Base-by-base conservation (phyloP, 2,329 filamentous ascomycete species). In the Hypoxylon sp. region DNA sequence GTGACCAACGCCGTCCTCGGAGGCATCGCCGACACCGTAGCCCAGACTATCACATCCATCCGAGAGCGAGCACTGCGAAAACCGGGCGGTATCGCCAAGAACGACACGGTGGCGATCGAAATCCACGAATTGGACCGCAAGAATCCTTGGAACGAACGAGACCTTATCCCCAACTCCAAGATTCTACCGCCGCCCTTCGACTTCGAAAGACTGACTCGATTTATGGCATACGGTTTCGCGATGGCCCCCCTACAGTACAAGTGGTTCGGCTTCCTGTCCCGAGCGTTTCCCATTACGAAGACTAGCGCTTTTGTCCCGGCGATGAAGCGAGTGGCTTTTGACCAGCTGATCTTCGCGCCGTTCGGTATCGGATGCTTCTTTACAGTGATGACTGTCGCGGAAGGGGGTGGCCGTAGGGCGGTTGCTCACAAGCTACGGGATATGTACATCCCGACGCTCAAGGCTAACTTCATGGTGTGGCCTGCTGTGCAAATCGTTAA, bases 381-480 rank as follows among this genome's bases (percentile, higher is more conserved):
- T 78, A 93, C 92, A 0, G 94, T 90, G 79, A 98, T 99, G 94
- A 98, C 95, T 0, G 79, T 98, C 15, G 92, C 94, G 11, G 95
- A 99, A 79, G 95, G 95, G 24, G 95, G 95, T 60, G 93, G 93
- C 30, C 88, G 87, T 72, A 85, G 91, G 63, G 94, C 92, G 6
- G 85, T 99, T 51, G 80, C 84, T 65, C 86, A 89, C 75, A 99
- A 99, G 83, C 89, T 99, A 72, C 87, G 91, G 73, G 94, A 97
- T 75, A 94, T 98, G 79, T 99, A 97, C 76, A 78, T 97, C 60
- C 93, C 94, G 13, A 94, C 95, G 7, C 83, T 99, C 70, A 97
- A 97, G 83, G 94, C 94, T 71, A 99, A 99, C 80, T 99, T 91
- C 73, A 83, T 97, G 71, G 86, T 99, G 22, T 99, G 95, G 95